A percentile compares a stretch with the other conserved stretches of the same genome.
These are phyloP conservation scores for Talaromyces marneffei DNA, from an alignment of 2,329 filamentous ascomycete species.

Conservation along the genomic window DNA sequence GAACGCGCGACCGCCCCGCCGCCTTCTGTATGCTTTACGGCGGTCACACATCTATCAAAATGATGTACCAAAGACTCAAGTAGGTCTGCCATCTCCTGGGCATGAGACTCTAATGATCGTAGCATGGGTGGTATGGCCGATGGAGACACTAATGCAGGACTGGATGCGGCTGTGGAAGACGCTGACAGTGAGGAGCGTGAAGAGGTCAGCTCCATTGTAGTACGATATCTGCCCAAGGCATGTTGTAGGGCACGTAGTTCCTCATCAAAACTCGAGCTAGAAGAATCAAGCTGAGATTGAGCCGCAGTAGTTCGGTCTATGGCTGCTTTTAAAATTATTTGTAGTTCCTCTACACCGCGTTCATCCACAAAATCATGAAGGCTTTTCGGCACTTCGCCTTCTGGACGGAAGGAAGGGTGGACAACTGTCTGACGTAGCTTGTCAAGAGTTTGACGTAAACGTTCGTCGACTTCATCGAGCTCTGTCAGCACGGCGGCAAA, in stretches of 20 bases:
- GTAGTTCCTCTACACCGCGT: conserved; percentile 53
- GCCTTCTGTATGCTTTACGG: conserved; percentile 83
- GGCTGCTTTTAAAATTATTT: conserved; percentile 51
- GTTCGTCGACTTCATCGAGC: conserved; percentile 55
- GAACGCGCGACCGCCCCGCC: conserved; percentile 64
- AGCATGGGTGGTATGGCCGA: conserved; percentile 50
- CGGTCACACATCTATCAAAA: conserved; percentile 89
- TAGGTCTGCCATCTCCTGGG: conserved; percentile 73
- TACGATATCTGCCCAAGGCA: conserved; percentile 43
- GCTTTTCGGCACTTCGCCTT: conserved; percentile 46
- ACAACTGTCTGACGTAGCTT: conserved; percentile 54
- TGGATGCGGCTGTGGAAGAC: conserved; percentile 28
- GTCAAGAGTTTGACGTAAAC: conserved; percentile 51
- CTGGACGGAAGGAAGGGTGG: conserved; percentile 50
- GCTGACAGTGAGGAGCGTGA: conserved; percentile 32
- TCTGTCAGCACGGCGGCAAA: conserved; percentile 48
- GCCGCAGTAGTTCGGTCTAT: conserved; percentile 57
- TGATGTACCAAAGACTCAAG: conserved; percentile 77
- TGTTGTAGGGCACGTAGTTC: conserved; percentile 63
- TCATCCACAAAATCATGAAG: conserved; percentile 64
- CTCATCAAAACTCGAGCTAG: conserved; percentile 63
- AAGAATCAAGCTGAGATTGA: conserved; percentile 52
- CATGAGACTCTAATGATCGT: conserved; percentile 63
- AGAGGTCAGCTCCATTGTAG: conserved; percentile 34
- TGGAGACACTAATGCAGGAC: conserved; percentile 29